Conservation (phyloP, 179 eudicot species). For the Gypsophila paniculata region DNA sequence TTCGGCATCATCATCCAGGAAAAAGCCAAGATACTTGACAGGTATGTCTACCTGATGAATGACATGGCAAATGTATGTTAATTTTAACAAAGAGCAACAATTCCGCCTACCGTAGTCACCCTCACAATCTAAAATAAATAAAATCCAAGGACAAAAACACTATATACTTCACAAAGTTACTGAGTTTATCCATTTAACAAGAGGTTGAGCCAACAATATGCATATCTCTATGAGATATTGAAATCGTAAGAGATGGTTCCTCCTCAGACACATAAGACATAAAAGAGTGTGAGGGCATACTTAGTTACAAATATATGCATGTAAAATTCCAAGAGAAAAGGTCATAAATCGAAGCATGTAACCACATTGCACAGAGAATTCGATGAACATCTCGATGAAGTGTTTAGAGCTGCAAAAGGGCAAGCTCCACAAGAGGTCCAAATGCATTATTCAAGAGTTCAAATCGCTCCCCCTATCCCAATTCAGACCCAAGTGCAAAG, state of each 20-base stretch:
- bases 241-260: background rate
- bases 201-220: background rate
- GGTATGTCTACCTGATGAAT: slow-evolving; percentile 71
- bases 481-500: background rate
- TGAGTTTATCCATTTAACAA: background rate
- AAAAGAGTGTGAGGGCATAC: background rate
- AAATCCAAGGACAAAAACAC: background rate
- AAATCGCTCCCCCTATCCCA: background rate
- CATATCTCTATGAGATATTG: background rate
- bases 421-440: background rate
- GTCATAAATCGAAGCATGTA: background rate
- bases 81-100: background rate
- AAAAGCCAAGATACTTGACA: slow-evolving; percentile 77
- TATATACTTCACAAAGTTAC: background rate
- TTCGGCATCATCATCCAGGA: slow-evolving; percentile 88
- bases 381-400: slow-evolving; percentile 1
- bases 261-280: background rate
- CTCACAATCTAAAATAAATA: too few species aligned
- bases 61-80: background rate
- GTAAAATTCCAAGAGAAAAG: background rate
- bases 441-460: slow-evolving; percentile 2
- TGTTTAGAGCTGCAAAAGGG: background rate
- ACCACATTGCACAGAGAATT: background rate
- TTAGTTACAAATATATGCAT: background rate
- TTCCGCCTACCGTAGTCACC: background rate